Evolutionary conservation across 2,329 filamentous ascomycete genomes (phyloP), one percentile per base, ranked within the genome.

Genomic region (Claviceps pusilla): DNA sequence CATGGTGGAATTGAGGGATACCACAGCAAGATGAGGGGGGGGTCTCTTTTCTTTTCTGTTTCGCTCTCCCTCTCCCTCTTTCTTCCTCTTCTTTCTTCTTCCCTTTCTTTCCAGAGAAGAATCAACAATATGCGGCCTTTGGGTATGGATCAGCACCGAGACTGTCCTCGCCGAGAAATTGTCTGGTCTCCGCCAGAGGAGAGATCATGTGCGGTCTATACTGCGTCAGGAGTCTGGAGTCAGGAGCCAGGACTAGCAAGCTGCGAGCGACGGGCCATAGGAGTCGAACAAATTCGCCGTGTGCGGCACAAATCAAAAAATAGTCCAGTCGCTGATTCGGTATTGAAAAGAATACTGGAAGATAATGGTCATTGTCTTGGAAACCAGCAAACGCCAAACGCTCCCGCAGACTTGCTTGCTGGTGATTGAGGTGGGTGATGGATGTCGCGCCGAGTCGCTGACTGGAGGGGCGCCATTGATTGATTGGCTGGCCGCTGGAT

Each of bases 1-100:
- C 72, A 75, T 75, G 60, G 56, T 63, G 61, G 58, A 58, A 16
- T 14, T 3, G 39, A 29, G 50, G 39, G 3, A 16, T 14, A 41
- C 28, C 16, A 33, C 12, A 28, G 24, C 24, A 24, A 24, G 24
- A 24, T 24, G 24, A 24, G 19, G 19, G 19, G 19, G 24, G 24
- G 24, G 24, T 24, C 2, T 24, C 24, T 24, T 24, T 24, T 24
- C 24, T 24, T 24, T 24, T 24, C 24, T 24, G 24, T 24, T 24
- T 24, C 24, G 1, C 24, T 24, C 24, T 24, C 2, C 24, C 24
- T 24, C 24, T 24, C 2, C 24, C 24, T 24, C 24, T 24, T 3
- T 24, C 24, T 24, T 2, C 24, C 24, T 24, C 24, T 24, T 24
- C 24, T 24, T 24, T 24, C 24, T 24, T 24, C 24, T 24, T 24